Base-by-base conservation (phyloP, 805 yeast species). In the Candida corydali region DNA sequence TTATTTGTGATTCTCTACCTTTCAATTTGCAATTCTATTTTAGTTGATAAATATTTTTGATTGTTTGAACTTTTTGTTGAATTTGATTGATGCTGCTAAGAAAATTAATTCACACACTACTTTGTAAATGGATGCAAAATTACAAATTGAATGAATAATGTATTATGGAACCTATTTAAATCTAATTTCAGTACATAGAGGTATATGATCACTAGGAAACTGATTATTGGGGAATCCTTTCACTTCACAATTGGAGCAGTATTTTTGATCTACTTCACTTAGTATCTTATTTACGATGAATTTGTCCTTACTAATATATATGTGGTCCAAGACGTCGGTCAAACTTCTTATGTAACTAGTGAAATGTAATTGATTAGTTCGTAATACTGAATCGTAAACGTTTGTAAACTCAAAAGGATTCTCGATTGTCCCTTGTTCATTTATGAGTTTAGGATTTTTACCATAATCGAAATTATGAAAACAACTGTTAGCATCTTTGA, bases 191-290 rank as follows among this genome's bases (percentile, higher is more conserved):
- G 63, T 52, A 6, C 63, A 55, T 18, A 69, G 47, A 9, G 74
- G 74, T 7, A 67, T 68, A 42, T 67, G 74, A 39, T 76, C 81
- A 36, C 80, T 78, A 3, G 86, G 85, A 43, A 74, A 79, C 14
- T 70, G 70, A 28, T 53, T 58, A 43, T 79, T 78, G 1, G 85
- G 86, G 34, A 78, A 63, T 0, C 82, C 76, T 8, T 40, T 40
- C 8, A 60, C 61, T 0, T 34, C 31, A 25, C 32, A 34, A 20
- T 49, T 40, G 5, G 49, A 36, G 11, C 61, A 37, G 40, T 70
- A 68, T 0, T 45, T 36, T 0, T 50, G 43, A 32, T 69, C 67
- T 10, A 73, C 59, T 12, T 76, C 79, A n/a, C 78, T 73, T n/a
- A 78, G 54, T n/a, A 74, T 68, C 36, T 65, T 63, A 1, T 64